Base-by-base conservation (phyloP, 768 basidiomycete genomes). In the Tephrocybe sp. region DNA sequence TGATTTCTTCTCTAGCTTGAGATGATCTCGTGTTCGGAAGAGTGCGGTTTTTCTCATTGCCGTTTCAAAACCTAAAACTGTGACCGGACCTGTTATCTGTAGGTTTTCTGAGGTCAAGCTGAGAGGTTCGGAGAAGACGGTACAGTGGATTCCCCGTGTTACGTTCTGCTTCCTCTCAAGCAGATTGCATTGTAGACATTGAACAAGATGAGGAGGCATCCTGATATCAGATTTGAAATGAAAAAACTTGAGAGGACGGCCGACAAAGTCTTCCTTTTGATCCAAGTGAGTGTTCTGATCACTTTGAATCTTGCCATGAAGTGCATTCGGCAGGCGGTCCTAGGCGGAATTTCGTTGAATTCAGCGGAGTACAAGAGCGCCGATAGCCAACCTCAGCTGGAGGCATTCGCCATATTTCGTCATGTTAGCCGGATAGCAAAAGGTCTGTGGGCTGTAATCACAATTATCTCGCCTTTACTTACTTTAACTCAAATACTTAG, bases 241-340 rank as follows among this genome's bases (percentile, higher is more conserved):
- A 84, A 83, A 66, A 90, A 84, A 56, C 68, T 86, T 4, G 85
- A 86, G 39, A 84, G 78, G 55, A 77, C 85, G 0, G 66, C 75
- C 3, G 91, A 96, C 64, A 96, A 96, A 65, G 77, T 90, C 9
- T 85, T 90, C 64, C 63, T 95, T 5, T 70, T 93, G 36, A 82
- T 93, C 4, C 93, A 96, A 69, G 88, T 89, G 41, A 50, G 67
- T 52, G 3, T 12, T 25, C 38, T 41, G 9, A 37, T 21, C 14
- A 26, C 9, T 20, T 34, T 48, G 9, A 30, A 36, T n/a, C 24
- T 30, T 26, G 3, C 30, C 5, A n/a, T 32, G 23, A 47, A n/a
- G 11, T 25, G 4, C 34, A 5, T 24, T 8, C 33, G 15, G 23
- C 17, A 95, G 88, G 85, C 90, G 30, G 74, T 88, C 36, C 71